Evolutionary conservation across 176 grass and related monocot genomes (phyloP).

Genomic region (Avena sativa): DNA sequence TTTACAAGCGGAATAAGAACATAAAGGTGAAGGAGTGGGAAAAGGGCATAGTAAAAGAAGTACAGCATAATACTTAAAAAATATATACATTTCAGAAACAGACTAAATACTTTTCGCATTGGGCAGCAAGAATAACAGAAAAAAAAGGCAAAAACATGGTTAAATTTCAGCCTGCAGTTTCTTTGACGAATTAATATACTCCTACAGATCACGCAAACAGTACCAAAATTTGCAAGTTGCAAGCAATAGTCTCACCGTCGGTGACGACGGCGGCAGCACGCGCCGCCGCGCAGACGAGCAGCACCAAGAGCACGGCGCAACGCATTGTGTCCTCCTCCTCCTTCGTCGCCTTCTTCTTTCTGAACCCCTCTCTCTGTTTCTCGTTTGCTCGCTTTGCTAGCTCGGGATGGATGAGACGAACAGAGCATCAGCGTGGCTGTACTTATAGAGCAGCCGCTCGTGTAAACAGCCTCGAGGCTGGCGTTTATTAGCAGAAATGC

Average conservation of each 20-base stretch:
- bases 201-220: neutral
- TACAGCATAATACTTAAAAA: no score
- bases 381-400: neutral
- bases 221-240: neutral
- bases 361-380: no score
- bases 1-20: neutral
- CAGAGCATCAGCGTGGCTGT: neutral
- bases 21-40: neutral
- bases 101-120: no score
- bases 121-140: no score
- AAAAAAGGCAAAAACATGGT: neutral
- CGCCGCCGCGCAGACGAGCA: conserved; percentile 49
- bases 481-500: neutral
- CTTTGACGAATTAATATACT: neutral
- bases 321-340: conserved; percentile 17
- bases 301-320: neutral
- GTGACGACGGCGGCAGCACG: conserved; percentile 44
- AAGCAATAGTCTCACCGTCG: conserved; percentile 46
- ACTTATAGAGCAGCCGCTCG: neutral
- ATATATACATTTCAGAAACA: no score
- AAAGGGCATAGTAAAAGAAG: no score
- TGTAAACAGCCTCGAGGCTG: neutral
- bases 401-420: neutral
- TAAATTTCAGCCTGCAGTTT: neutral
- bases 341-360: neutral